Conservation (phyloP, 176 grass and related monocot species). For the Juncus inflexus region DNA sequence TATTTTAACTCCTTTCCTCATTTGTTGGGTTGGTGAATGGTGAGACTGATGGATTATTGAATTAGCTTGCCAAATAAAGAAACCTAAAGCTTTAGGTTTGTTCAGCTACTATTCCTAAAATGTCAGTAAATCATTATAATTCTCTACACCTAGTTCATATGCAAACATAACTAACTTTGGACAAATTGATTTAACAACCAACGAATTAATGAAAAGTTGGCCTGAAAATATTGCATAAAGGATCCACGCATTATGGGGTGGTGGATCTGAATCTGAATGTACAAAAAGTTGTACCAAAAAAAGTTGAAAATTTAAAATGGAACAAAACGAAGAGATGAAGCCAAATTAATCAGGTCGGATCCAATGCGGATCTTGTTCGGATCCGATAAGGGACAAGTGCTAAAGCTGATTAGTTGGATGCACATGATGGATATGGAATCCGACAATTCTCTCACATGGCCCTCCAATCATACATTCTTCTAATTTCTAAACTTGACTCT, state of each 20-base stretch:
- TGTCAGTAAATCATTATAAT: too few relatives aligned
- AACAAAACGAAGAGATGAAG: slow-evolving; percentile 7
- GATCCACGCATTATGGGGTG: slow-evolving; percentile 9
- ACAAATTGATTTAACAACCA: too few relatives aligned
- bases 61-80: slow-evolving; percentile 15
- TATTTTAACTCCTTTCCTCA: not conserved
- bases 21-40: slow-evolving; percentile 24
- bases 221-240: not conserved
- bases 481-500: not conserved
- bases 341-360: not conserved
- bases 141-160: too few relatives aligned
- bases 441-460: slow-evolving; percentile 10
- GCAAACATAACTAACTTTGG: too few relatives aligned
- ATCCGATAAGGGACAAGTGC: slow-evolving; percentile 21
- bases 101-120: slow-evolving; percentile 18
- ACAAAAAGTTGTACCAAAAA: not conserved
- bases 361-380: not conserved
- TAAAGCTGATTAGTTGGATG: slow-evolving; percentile 27
- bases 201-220: not conserved
- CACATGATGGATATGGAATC: slow-evolving; percentile 20
- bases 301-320: slow-evolving; percentile 22
- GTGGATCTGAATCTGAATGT: slow-evolving; percentile 15
- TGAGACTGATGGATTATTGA: slow-evolving; percentile 8
- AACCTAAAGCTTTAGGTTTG: slow-evolving; percentile 24
- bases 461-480: slow-evolving; percentile 1